A percentile compares a stretch with the other conserved stretches of the same genome.
phyloP scores from a whole-genome alignment of 2,329 filamentous ascomycete species.

The Alternaria arborescens region DNA sequence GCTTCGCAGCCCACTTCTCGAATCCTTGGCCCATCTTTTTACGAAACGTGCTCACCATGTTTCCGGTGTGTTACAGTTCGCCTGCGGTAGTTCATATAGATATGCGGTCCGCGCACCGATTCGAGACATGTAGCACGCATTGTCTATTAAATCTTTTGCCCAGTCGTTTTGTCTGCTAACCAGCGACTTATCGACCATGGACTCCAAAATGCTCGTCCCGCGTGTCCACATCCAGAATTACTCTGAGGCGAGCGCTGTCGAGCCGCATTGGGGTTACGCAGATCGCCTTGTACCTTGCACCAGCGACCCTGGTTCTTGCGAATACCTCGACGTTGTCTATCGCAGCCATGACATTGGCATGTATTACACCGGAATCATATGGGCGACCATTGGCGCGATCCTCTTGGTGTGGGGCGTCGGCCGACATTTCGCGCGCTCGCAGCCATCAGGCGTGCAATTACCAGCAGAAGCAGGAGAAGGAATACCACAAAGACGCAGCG shows the following conservation, averaged over 20 bases:
- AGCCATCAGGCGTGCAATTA: conserved; percentile 38
- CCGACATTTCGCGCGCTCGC: conserved; percentile 39
- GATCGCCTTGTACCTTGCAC: conserved; percentile 64
- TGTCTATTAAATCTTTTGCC: conserved; percentile 20
- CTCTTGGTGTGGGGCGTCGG: conserved; percentile 56
- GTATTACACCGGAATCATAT: conserved; percentile 65
- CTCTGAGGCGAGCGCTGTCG: conserved; percentile 49
- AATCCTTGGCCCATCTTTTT: neutral
- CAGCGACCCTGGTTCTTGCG: conserved; percentile 66
- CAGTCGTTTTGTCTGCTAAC: conserved; percentile 13
- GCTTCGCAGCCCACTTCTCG: conserved; percentile 5
- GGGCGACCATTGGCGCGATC: conserved; percentile 62
- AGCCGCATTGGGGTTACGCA: conserved; percentile 66
- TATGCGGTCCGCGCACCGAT: conserved; percentile 2
- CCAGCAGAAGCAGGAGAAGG: conserved; percentile 32
- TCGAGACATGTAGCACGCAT: neutral
- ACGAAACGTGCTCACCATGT: conserved; percentile 20
- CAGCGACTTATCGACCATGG: conserved; percentile 25
- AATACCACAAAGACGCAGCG: conserved; percentile 32
- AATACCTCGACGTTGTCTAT: conserved; percentile 66
- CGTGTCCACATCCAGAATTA: conserved; percentile 56
- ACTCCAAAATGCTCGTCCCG: conserved; percentile 28
- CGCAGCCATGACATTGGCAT: conserved; percentile 63
- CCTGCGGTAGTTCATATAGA: conserved; percentile 20
- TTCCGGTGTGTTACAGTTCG: neutral